phyloP scores from a whole-genome alignment of 176 grass and related monocot species.

The Poa annua region DNA sequence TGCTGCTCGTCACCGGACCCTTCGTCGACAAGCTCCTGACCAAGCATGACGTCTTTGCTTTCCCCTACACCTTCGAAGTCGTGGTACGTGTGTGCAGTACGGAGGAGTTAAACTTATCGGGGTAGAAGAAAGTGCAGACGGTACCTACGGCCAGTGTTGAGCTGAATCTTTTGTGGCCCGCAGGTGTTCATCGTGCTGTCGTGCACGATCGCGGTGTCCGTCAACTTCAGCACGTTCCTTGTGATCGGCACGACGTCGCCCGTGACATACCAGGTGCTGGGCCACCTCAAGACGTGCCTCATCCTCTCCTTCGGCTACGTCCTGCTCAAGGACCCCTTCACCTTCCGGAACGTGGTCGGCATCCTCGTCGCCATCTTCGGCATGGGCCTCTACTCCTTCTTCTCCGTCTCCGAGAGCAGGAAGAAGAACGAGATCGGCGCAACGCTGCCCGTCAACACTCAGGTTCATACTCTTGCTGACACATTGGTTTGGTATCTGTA shows the following conservation, averaged over 20 bases:
- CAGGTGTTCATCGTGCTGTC: slow-evolving; percentile 82
- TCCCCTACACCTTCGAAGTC: slow-evolving; percentile 68
- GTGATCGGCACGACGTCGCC: slow-evolving; percentile 93
- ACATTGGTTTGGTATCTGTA: not conserved
- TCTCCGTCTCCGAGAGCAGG: slow-evolving; percentile 66
- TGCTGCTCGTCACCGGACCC: slow-evolving; percentile 74
- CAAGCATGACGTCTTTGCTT: slow-evolving; percentile 66
- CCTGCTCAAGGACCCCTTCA: slow-evolving; percentile 79
- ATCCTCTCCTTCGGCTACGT: slow-evolving; percentile 84
- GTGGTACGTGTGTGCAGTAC: slow-evolving; percentile 49
- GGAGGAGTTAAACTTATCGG: not conserved
- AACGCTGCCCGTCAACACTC: slow-evolving; percentile 31
- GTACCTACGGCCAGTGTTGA: not conserved
- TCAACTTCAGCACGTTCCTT: slow-evolving; percentile 97
- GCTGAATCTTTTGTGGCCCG: not conserved
- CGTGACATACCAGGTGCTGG: slow-evolving; percentile 95
- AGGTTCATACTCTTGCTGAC: slow-evolving; percentile 12
- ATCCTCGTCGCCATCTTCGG: slow-evolving; percentile 93
- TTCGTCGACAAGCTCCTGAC: slow-evolving; percentile 85
- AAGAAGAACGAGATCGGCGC: slow-evolving; percentile 53
- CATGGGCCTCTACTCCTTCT: slow-evolving; percentile 88
- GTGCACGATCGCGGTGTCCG: slow-evolving; percentile 74
- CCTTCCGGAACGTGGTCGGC: slow-evolving; percentile 66
- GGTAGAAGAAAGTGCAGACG: not conserved
- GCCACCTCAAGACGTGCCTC: slow-evolving; percentile 94